These are phyloP conservation scores for Radiomyces spectabilis DNA, from an alignment of 192 early-diverging fungal species.

Conservation along the genomic window DNA sequence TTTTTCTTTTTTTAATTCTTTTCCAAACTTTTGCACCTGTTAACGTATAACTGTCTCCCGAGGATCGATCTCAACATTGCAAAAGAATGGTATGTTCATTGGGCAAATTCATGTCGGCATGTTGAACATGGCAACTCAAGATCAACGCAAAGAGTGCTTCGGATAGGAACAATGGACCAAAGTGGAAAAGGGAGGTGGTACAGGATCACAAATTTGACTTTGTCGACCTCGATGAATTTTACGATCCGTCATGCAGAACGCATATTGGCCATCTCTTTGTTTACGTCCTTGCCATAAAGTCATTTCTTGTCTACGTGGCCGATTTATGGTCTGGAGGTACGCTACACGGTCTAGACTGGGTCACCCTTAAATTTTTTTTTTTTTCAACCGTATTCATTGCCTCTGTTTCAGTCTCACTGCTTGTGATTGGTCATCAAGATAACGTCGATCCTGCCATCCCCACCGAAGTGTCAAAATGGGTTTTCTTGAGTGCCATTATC, in stretches of 20 bases:
- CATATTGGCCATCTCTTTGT: conserved; percentile 49
- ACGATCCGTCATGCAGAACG: conserved; percentile 34
- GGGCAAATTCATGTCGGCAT: no score
- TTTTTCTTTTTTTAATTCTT: no score
- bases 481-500: conserved; percentile 55
- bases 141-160: no score
- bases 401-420: conserved; percentile 10
- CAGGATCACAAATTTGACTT: conserved; percentile 87
- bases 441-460: conserved; percentile 13
- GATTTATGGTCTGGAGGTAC: conserved; percentile 68
- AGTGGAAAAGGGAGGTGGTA: conserved; percentile 73
- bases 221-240: conserved; percentile 77
- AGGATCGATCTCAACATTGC: no score
- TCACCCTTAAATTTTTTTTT: not conserved
- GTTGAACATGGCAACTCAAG: no score
- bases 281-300: conserved; percentile 64
- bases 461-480: conserved; percentile 34
- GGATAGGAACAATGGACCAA: conserved; percentile 29
- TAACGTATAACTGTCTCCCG: no score
- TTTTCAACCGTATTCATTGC: not conserved
- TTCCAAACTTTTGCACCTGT: no score
- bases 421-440: conserved; percentile 16
- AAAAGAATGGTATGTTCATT: no score
- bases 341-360: not conserved
- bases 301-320: conserved; percentile 73